Percentiles rank a stretch among this genome's conserved stretches.
phyloP scores from a whole-genome alignment of 2,329 filamentous ascomycete species.

The Apiospora saccharicola region DNA sequence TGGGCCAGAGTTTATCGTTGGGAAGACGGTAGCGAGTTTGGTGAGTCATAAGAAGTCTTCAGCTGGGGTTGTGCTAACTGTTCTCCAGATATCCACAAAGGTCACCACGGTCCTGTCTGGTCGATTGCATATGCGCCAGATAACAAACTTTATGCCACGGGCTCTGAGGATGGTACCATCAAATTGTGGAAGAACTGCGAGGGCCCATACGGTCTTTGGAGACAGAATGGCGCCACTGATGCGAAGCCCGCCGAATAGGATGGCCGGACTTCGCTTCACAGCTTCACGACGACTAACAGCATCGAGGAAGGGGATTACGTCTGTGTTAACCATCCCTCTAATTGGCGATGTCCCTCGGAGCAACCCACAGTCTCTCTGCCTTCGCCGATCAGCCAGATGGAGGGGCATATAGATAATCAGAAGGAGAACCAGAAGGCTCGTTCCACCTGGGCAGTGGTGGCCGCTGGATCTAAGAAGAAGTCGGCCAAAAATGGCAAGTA shows the following conservation, averaged over 20 bases:
- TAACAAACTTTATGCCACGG: constrained; percentile 94
- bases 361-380: background rate
- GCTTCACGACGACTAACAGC: background rate
- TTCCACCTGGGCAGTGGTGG: background rate
- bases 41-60: constrained; percentile 51
- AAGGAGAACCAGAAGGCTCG: background rate
- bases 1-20: constrained; percentile 97
- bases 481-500: background rate
- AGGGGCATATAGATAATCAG: background rate
- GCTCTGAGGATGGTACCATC: constrained; percentile 96
- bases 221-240: constrained; percentile 30
- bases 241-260: constrained; percentile 48
- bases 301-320: background rate
- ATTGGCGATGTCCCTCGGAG: background rate
- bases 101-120: constrained; percentile 97
- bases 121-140: constrained; percentile 94
- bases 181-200: constrained; percentile 85
- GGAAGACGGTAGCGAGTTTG: constrained; percentile 81
- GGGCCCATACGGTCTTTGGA: constrained; percentile 70
- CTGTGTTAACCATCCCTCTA: background rate
- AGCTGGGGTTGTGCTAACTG: background rate
- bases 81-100: constrained; percentile 83
- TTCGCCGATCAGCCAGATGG: background rate
- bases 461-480: background rate
- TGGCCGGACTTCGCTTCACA: constrained; percentile 32